A percentile compares a stretch with the other conserved stretches of the same genome.
phyloP scores from a whole-genome alignment of 139 green algal genomes.

The Haematococcus sp. region DNA sequence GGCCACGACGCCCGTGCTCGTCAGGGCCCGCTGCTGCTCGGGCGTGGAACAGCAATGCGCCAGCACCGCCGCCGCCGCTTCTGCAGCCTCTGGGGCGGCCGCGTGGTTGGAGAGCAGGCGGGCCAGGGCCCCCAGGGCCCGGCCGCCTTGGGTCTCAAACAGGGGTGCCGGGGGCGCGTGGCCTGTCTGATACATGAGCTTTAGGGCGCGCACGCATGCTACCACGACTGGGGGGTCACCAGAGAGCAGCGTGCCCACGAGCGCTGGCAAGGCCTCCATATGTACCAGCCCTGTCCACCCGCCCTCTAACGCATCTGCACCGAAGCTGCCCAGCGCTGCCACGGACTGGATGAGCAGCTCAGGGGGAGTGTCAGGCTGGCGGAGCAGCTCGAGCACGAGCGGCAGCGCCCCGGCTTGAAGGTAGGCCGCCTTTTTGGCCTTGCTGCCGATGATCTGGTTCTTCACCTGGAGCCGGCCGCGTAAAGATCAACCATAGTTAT shows the following conservation, averaged over 20 bases:
- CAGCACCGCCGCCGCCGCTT: conserved; percentile 12
- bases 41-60: conserved; percentile 11
- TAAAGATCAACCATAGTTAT: not conserved
- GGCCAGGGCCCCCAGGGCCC: not conserved
- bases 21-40: not conserved
- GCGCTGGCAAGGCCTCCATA: not conserved
- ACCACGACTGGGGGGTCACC: not conserved
- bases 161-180: not conserved
- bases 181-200: conserved; percentile 10
- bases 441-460: conserved; percentile 16
- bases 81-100: not conserved
- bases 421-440: conserved; percentile 16
- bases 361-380: not conserved
- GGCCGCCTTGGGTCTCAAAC: not conserved
- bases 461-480: conserved; percentile 1
- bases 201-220: conserved; percentile 16
- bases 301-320: not conserved
- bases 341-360: conserved; percentile 13
- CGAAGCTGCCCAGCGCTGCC: conserved; percentile 11
- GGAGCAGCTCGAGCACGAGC: conserved; percentile 2
- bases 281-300: not conserved
- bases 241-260: conserved; percentile 5
- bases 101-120: too few species aligned
- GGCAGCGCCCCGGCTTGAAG: conserved; percentile 9
- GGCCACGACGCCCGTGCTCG: not conserved